Percentiles rank a stretch among this genome's conserved stretches.
phyloP scores from a whole-genome alignment of 768 basidiomycete genomes.

The Mycena olivaceomarginata region DNA sequence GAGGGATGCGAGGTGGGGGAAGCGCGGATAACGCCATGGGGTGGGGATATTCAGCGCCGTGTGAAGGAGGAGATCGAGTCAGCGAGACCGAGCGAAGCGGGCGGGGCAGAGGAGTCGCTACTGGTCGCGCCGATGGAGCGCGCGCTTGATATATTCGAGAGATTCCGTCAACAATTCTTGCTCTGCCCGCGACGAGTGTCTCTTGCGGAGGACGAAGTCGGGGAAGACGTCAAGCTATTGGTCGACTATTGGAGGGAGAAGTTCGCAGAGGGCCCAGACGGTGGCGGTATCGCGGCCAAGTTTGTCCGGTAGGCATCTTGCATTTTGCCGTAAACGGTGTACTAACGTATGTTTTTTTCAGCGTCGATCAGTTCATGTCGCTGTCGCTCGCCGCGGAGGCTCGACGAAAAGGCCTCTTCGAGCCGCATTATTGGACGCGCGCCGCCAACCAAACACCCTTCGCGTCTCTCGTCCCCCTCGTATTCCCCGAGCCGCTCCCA shows the following conservation, averaged over 20 bases:
- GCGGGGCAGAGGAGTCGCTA: constrained; percentile 66
- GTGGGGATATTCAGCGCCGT: constrained; percentile 72
- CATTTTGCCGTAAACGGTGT: background rate
- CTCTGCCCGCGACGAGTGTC: constrained; percentile 68
- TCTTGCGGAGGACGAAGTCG: constrained; percentile 60
- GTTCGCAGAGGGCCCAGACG: constrained; percentile 61
- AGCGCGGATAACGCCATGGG: constrained; percentile 80
- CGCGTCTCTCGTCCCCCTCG: constrained; percentile 76
- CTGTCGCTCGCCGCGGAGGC: constrained; percentile 86
- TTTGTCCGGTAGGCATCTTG: constrained; percentile 74
- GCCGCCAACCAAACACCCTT: constrained; percentile 58
- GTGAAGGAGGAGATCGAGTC: constrained; percentile 68
- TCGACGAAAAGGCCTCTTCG: constrained; percentile 82
- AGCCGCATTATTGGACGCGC: constrained; percentile 86
- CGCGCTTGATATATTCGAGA: constrained; percentile 71
- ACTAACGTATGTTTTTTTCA: constrained; percentile 50
- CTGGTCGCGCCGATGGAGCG: constrained; percentile 61
- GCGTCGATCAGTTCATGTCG: constrained; percentile 87
- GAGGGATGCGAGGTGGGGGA: constrained; percentile 61
- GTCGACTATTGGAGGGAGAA: constrained; percentile 75
- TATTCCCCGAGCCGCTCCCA: constrained; percentile 87
- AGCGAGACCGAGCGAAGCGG: constrained; percentile 57
- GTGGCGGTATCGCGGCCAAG: constrained; percentile 68
- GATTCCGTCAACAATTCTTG: constrained; percentile 68
- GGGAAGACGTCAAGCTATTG: constrained; percentile 69